Evolutionary conservation across 371 early-diverging fungal genomes (phyloP), one percentile per base, ranked within the genome.

Genomic region (Rhizopus arrhizus): DNA sequence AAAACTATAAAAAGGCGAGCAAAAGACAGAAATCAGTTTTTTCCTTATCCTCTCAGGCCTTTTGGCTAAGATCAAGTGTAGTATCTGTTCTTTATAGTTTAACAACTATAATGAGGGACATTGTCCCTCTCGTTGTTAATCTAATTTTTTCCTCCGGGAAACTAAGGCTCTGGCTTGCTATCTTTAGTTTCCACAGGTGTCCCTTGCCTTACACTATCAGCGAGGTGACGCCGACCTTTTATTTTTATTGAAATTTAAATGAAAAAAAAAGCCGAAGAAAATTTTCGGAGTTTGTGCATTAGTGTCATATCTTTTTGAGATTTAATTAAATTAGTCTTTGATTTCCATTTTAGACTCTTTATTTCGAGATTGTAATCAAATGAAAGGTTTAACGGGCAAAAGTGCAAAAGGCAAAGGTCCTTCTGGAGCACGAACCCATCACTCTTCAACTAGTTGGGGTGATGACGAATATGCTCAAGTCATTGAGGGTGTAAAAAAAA

Each of bases 21-120:
- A 64, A 53, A 61, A 53, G 32, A 55, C 58, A 57, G 51, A 62
- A 69, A 63, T 42, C 43, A 33, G 42, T 66, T 55, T 33, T 60
- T 53, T 65, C 69, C 50, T 66, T 63, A 80, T 83, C 82, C 85
- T 86, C 86, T 88, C 86, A 84, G 82, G 85, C 85, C 85, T 82
- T 76, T 82, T 85, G 85, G 88, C 88, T 88, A 84, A 84, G 87
- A 88, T 87, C 87, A 88, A 88, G 89, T 87, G 87, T 87, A 88
- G 87, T 88, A 87, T 87, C 89, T 88, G 87, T 88, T 87, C 87
- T 87, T 85, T 83, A 81, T 81, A 88, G 89, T 80, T 77, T 88
- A 83, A 88, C 74, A 85, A 72, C 89, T 88, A 81, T 76, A 81
- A 85, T 70, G 74, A 62, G 72, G 62, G 54, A 69, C 80, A 79